Percentiles rank a stretch among this genome's conserved stretches.
Evolutionary conservation across 306 rosid genomes (phyloP).

Genomic region (Quercus robur): DNA sequence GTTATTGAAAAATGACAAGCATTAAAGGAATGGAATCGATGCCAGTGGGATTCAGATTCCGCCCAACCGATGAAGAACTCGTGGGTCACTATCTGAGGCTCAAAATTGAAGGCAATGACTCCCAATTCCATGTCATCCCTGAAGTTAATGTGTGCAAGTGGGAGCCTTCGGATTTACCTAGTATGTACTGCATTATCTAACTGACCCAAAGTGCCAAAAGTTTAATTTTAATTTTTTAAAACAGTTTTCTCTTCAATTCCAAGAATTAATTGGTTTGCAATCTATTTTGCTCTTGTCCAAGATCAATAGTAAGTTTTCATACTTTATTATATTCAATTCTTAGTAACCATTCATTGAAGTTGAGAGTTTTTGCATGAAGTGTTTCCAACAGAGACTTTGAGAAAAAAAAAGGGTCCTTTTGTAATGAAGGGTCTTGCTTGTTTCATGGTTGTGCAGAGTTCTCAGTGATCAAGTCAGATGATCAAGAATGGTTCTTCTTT

Average conservation of each 20-base stretch:
- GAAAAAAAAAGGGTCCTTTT: neutral
- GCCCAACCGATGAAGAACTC: slow-evolving; percentile 70
- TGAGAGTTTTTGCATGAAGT: too few species aligned
- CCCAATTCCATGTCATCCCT: slow-evolving; percentile 15
- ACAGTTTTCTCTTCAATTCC: too few species aligned
- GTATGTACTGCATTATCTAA: slow-evolving; percentile 19
- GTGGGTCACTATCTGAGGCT: slow-evolving; percentile 37
- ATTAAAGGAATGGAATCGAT: neutral
- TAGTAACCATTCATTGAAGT: too few species aligned
- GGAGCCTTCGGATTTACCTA: slow-evolving; percentile 59
- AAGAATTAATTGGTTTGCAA: too few species aligned
- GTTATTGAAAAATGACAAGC: slow-evolving; percentile 13
- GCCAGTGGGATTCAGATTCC: slow-evolving; percentile 61
- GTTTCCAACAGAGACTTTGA: too few species aligned
- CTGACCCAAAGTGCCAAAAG: too few species aligned
- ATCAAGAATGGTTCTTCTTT: slow-evolving; percentile 65
- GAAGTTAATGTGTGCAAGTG: slow-evolving; percentile 40
- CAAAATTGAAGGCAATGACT: slow-evolving; percentile 30
- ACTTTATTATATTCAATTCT: too few species aligned
- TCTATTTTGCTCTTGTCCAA: too few species aligned
- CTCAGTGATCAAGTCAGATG: slow-evolving; percentile 36
- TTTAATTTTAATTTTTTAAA: too few species aligned
- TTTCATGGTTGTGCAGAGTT: slow-evolving; percentile 5
- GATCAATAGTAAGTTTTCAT: too few species aligned
- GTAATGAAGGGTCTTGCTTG: neutral